phyloP scores from a whole-genome alignment of 176 grass and related monocot species.

The Themeda triandra region DNA sequence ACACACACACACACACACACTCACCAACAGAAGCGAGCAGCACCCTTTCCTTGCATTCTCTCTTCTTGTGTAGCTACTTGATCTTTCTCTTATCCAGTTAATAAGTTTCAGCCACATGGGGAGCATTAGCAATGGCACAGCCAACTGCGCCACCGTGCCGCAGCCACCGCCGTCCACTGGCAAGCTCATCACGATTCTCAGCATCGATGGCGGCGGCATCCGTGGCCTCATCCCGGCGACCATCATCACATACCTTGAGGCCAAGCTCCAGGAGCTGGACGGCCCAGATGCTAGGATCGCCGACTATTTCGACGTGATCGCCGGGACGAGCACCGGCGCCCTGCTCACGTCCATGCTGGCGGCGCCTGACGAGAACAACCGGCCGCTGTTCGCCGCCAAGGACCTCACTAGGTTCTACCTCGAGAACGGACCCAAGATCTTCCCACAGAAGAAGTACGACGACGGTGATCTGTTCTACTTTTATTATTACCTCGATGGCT shows the following conservation, averaged over 20 bases:
- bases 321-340: conserved; percentile 67
- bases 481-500: too few species aligned
- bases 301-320: conserved; percentile 78
- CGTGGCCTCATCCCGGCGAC: conserved; percentile 62
- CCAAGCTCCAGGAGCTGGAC: conserved; percentile 63
- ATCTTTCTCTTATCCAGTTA: too few species aligned
- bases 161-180: conserved; percentile 33
- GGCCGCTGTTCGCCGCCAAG: conserved; percentile 58
- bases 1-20: too few species aligned
- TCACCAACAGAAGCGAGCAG: too few species aligned
- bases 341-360: conserved; percentile 57
- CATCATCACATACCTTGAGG: conserved; percentile 56
- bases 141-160: not conserved
- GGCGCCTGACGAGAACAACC: conserved; percentile 37
- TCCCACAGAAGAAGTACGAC: conserved; percentile 19
- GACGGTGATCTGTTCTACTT: too few species aligned
- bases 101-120: too few species aligned
- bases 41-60: too few species aligned
- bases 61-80: too few species aligned
- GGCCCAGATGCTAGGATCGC: conserved; percentile 49
- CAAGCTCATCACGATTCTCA: conserved; percentile 52
- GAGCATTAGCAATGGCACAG: too few species aligned
- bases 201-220: conserved; percentile 79
- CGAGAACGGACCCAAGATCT: conserved; percentile 60
- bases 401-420: conserved; percentile 52